Percentiles rank a stretch among this genome's conserved stretches.
phyloP scores from a whole-genome alignment of 208 protist genomes.

The Leishmania major region DNA sequence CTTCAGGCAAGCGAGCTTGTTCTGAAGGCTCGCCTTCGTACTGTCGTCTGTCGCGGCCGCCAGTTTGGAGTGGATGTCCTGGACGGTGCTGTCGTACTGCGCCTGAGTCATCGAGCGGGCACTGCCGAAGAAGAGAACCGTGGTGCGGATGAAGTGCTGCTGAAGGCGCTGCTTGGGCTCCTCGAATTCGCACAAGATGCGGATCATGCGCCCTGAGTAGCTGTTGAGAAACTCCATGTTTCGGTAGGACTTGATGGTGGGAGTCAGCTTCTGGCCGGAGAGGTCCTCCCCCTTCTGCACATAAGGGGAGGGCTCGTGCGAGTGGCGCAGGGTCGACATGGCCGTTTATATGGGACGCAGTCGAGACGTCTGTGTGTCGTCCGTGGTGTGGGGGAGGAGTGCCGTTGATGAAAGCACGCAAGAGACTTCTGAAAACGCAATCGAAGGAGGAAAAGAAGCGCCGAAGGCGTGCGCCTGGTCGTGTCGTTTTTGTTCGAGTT shows the following conservation, averaged over 20 bases:
- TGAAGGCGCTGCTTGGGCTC: constrained; percentile 80
- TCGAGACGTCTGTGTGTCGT: background rate
- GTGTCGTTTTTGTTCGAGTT: background rate
- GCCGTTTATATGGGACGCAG: background rate
- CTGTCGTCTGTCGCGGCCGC: constrained; percentile 22
- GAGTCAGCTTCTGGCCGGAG: constrained; percentile 45
- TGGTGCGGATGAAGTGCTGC: constrained; percentile 74
- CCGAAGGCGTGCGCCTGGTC: background rate
- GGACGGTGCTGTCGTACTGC: constrained; percentile 66
- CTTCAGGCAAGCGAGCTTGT: constrained; percentile 58
- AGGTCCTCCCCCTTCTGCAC: constrained; percentile 71
- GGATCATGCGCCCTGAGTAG: constrained; percentile 78
- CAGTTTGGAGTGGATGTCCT: constrained; percentile 28
- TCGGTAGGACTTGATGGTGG: constrained; percentile 90
- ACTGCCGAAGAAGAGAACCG: constrained; percentile 93
- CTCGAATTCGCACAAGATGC: constrained; percentile 94
- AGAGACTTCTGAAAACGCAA: background rate
- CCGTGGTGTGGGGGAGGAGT: background rate
- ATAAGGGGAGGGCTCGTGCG: constrained; percentile 58
- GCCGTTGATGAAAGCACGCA: background rate
- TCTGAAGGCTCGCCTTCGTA: constrained; percentile 21
- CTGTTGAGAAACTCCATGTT: constrained; percentile 81
- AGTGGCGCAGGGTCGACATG: background rate
- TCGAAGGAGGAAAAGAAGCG: background rate
- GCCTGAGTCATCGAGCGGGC: constrained; percentile 82